Conservation (phyloP, 352 stramenopile species). For the Phytophthora macrochlamydospora region DNA sequence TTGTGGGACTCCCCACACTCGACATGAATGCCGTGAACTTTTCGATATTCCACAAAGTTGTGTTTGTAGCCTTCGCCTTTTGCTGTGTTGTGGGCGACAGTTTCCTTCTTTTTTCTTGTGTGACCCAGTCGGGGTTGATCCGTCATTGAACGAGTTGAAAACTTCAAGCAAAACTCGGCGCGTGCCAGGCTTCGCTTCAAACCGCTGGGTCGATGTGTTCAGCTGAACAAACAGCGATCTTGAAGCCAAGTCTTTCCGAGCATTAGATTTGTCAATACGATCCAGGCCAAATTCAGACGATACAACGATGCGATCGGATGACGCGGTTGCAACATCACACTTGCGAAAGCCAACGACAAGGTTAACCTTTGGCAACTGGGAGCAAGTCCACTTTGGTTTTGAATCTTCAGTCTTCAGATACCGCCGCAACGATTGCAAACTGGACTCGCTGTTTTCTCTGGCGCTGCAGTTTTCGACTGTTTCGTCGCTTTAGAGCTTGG, state of each 20-base stretch:
- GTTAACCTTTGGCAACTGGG: conserved; percentile 46
- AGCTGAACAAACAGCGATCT: conserved; percentile 24
- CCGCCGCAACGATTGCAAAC: conserved; percentile 7
- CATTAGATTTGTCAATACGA: conserved; percentile 18
- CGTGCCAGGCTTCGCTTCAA: conserved; percentile 33
- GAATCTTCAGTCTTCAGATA: conserved; percentile 31
- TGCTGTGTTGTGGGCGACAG: conserved; percentile 23
- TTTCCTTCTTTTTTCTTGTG: conserved; percentile 62
- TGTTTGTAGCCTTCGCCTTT: conserved; percentile 3
- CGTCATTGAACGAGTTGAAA: conserved; percentile 48
- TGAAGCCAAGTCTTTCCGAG: conserved; percentile 8
- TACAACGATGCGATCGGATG: conserved; percentile 33
- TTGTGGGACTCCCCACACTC: conserved; percentile 22
- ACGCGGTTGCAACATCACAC: conserved; percentile 27
- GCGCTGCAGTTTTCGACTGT: conserved; percentile 8
- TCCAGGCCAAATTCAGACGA: conserved; percentile 37
- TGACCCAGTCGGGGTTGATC: conserved; percentile 5
- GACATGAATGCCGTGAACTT: conserved; percentile 68
- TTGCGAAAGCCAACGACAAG: conserved; percentile 50
- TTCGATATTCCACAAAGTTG: conserved; percentile 61
- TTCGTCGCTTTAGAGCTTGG: conserved; percentile 3
- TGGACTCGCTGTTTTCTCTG: conserved; percentile 12
- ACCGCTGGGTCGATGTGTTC: conserved; percentile 19
- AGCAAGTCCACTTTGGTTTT: conserved; percentile 45
- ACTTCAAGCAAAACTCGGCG: conserved; percentile 36